phyloP scores from a whole-genome alignment of 1,284 basidiomycete genomes.

The Omphalotus olearius region DNA sequence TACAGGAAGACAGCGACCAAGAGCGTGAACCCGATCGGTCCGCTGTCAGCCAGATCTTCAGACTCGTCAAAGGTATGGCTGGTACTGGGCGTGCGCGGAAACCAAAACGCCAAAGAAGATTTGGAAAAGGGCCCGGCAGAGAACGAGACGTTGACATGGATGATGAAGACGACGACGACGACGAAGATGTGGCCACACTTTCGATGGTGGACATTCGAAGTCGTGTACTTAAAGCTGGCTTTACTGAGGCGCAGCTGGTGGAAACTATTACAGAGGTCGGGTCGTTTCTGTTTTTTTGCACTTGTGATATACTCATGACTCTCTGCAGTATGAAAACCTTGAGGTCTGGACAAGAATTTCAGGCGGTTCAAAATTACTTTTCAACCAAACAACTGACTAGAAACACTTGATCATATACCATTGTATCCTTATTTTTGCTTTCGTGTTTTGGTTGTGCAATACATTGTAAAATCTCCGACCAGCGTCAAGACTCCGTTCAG shows the following conservation, averaged over 20 bases:
- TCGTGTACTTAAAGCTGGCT: conserved; percentile 81
- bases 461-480: too few species aligned
- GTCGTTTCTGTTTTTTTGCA: neutral
- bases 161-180: conserved; percentile 60
- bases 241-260: conserved; percentile 87
- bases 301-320: neutral
- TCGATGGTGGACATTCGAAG: conserved; percentile 82
- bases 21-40: conserved; percentile 74
- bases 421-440: neutral
- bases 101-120: conserved; percentile 34
- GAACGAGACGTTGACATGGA: conserved; percentile 62
- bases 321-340: conserved; percentile 3
- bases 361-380: conserved; percentile 2
- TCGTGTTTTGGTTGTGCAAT: neutral
- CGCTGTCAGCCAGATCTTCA: conserved; percentile 78
- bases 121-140: conserved; percentile 66
- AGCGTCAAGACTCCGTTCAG: too few species aligned
- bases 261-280: conserved; percentile 77
- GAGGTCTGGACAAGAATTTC: conserved; percentile 1
- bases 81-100: conserved; percentile 33
- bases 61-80: conserved; percentile 87
- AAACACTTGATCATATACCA: neutral
- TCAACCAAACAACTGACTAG: conserved; percentile 1
- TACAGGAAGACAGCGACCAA: conserved; percentile 76
- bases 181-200: conserved; percentile 50